These are phyloP conservation scores for Clitopilus passeckerianus DNA, from an alignment of 768 basidiomycete genomes.

Conservation along the genomic window DNA sequence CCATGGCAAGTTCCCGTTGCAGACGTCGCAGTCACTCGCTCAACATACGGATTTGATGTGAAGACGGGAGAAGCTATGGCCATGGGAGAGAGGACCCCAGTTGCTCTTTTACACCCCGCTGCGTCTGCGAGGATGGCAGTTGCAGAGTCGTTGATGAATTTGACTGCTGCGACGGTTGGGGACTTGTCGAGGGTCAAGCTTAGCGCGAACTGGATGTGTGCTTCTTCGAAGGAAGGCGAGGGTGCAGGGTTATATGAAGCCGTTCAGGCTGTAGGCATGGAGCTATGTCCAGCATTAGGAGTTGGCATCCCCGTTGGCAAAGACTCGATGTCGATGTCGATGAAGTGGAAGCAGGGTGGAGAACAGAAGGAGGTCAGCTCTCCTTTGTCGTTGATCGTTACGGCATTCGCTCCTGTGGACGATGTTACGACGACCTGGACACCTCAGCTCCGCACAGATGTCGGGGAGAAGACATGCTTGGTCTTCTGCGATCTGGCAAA, in stretches of 20 bases:
- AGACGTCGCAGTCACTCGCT: slow-evolving; percentile 94
- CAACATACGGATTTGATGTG: slow-evolving; percentile 89
- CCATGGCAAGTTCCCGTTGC: slow-evolving; percentile 98
- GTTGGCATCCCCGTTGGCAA: slow-evolving; percentile 98
- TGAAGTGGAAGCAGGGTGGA: slow-evolving; percentile 74
- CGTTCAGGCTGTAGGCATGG: slow-evolving; percentile 85
- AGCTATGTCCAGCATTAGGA: slow-evolving; percentile 89
- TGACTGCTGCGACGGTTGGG: slow-evolving; percentile 74
- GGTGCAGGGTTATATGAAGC: slow-evolving; percentile 89
- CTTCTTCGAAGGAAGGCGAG: slow-evolving; percentile 84
- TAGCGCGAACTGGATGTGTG: slow-evolving; percentile 99
- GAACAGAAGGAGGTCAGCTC: slow-evolving; percentile 80
- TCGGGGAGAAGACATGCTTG: slow-evolving; percentile 61
- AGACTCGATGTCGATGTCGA: slow-evolving; percentile 99
- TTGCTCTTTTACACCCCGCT: slow-evolving; percentile 82
- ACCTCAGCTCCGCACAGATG: slow-evolving; percentile 70
- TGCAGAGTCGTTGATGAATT: slow-evolving; percentile 89
- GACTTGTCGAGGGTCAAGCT: slow-evolving; percentile 77
- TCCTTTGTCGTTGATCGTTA: slow-evolving; percentile 90
- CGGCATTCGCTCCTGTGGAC: slow-evolving; percentile 86
- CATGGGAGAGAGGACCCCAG: slow-evolving; percentile 93
- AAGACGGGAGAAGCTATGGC: slow-evolving; percentile 93
- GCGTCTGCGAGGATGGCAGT: slow-evolving; percentile 97
- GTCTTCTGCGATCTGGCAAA: slow-evolving; percentile 86
- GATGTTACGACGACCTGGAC: slow-evolving; percentile 88